Conservation (phyloP, 805 yeast species). For the Saccharomyces cerevisiae region DNA sequence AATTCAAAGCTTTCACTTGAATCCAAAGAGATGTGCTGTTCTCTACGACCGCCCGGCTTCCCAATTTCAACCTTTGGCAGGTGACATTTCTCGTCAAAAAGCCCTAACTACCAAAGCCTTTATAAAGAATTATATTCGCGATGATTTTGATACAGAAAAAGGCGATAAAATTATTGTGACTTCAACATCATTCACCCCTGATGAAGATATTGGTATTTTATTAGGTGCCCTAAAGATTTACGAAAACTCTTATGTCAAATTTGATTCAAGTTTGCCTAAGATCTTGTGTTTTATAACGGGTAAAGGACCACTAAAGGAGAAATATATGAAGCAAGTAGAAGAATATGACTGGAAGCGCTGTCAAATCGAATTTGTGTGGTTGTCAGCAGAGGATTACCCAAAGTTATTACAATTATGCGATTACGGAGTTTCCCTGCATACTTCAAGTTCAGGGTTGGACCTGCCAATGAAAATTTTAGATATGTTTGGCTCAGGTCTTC, state of each 20-base stretch:
- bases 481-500: slow-evolving; percentile 92
- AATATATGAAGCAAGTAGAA: slow-evolving; percentile 43
- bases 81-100: slow-evolving; percentile 15
- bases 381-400: slow-evolving; percentile 73
- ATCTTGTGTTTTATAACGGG: slow-evolving; percentile 84
- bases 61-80: slow-evolving; percentile 48
- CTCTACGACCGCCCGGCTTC: slow-evolving; percentile 81
- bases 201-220: slow-evolving; percentile 73
- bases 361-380: slow-evolving; percentile 62
- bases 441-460: slow-evolving; percentile 87
- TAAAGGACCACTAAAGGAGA: slow-evolving; percentile 73
- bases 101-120: slow-evolving; percentile 21
- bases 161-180: slow-evolving; percentile 64
- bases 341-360: slow-evolving; percentile 41
- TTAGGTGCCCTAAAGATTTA: slow-evolving; percentile 59
- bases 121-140: slow-evolving; percentile 30
- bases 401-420: slow-evolving; percentile 67
- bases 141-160: slow-evolving; percentile 27
- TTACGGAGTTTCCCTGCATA: slow-evolving; percentile 81
- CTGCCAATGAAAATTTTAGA: slow-evolving; percentile 96
- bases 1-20: slow-evolving; percentile 45
- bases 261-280: slow-evolving; percentile 34
- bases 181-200: slow-evolving; percentile 92
- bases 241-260: slow-evolving; percentile 33
- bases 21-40: slow-evolving; percentile 43